Evolutionary conservation across 306 rosid genomes (phyloP).

Genomic region (Dryas drummondii): DNA sequence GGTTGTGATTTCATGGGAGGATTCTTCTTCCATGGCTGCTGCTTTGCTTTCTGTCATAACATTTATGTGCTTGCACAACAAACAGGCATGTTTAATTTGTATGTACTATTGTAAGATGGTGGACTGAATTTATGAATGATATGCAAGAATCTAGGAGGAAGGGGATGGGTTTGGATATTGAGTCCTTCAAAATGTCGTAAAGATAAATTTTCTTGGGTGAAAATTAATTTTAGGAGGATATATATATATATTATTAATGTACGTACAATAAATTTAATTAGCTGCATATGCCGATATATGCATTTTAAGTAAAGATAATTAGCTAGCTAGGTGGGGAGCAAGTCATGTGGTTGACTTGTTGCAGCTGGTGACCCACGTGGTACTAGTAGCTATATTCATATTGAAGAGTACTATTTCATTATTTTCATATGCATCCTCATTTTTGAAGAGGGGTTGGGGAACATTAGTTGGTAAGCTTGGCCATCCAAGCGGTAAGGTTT

Average conservation of each 20-base stretch:
- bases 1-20: constrained; percentile 25
- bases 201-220: too few relatives aligned
- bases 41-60: neutral
- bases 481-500: neutral
- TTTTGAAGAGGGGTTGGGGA: neutral
- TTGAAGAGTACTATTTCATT: too few relatives aligned
- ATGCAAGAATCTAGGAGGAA: too few relatives aligned
- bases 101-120: too few relatives aligned
- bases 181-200: too few relatives aligned
- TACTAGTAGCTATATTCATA: too few relatives aligned
- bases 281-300: neutral
- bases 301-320: neutral
- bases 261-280: neutral
- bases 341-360: neutral
- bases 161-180: too few relatives aligned
- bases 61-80: too few relatives aligned
- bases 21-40: constrained; percentile 25
- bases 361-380: constrained; percentile 17
- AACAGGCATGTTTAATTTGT: too few relatives aligned
- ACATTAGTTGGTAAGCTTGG: neutral
- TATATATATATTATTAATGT: too few relatives aligned
- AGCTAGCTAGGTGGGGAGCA: neutral
- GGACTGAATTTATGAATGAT: too few relatives aligned
- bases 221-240: neutral
- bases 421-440: too few relatives aligned